Conservation (phyloP, 1,139 yeast genomes). For the Candida frijolesensis region DNA sequence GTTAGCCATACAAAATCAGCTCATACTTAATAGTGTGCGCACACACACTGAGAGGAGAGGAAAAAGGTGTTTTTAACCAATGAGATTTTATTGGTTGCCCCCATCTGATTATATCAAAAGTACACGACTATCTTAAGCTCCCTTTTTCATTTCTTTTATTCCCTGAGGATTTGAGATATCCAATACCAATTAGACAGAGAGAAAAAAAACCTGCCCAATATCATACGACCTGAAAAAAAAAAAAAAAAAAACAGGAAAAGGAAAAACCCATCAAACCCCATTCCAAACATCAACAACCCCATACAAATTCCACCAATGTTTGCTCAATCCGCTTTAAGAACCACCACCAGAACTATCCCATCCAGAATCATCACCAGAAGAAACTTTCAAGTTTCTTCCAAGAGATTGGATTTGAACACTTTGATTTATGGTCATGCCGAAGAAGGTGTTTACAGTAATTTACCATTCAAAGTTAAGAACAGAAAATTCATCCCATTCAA, state of each 20-base stretch:
- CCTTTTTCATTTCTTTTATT: background rate
- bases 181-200: background rate
- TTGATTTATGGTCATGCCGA: conserved; percentile 48
- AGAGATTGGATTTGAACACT: conserved; percentile 25
- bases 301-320: conserved; percentile 12
- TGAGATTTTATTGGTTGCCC: conserved; percentile 16
- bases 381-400: conserved; percentile 42
- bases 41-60: background rate
- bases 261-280: background rate
- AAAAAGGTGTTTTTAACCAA: conserved; percentile 13
- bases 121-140: conserved; percentile 2
- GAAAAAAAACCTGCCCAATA: conserved; percentile 2
- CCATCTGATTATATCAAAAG: background rate
- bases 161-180: background rate
- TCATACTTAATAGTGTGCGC: conserved; percentile 14
- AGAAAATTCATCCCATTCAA: conserved; percentile 83
- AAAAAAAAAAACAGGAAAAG: background rate
- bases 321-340: conserved; percentile 35
- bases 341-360: conserved; percentile 25
- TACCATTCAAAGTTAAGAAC: conserved; percentile 92
- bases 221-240: conserved; percentile 1
- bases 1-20: conserved; percentile 19
- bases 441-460: conserved; percentile 86
- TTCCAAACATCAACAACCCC: background rate
- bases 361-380: conserved; percentile 24